phyloP scores from a whole-genome alignment of 2,329 filamentous ascomycete genomes.

The Paraphaeosphaeria sporulosa region DNA sequence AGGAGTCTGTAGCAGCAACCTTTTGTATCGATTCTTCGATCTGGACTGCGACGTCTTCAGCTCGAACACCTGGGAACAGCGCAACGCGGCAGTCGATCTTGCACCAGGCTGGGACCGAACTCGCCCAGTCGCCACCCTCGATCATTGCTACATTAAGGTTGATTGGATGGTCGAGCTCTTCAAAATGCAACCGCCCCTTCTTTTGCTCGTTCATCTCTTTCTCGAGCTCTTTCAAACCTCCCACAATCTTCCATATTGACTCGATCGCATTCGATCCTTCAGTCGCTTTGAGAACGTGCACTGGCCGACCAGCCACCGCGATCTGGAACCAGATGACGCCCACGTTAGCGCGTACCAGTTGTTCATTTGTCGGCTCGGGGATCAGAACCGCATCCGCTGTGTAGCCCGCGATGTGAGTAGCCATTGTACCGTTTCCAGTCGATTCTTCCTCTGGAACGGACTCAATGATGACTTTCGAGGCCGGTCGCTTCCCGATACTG shows the following conservation, averaged over 20 bases:
- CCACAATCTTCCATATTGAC: conserved; percentile 25
- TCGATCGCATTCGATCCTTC: conserved; percentile 29
- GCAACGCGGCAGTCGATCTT: conserved; percentile 31
- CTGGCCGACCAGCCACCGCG: conserved; percentile 26
- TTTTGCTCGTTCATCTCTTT: conserved; percentile 28
- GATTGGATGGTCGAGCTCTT: conserved; percentile 24
- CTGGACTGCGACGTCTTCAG: conserved; percentile 24
- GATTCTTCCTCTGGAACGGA: conserved; percentile 31
- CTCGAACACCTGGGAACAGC: conserved; percentile 27
- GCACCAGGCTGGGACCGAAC: conserved; percentile 31
- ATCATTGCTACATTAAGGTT: conserved; percentile 32
- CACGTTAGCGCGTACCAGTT: conserved; percentile 30
- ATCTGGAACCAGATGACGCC: conserved; percentile 33
- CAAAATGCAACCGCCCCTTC: conserved; percentile 24
- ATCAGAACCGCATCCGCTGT: conserved; percentile 28
- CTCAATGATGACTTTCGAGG: conserved; percentile 28
- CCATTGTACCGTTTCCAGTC: conserved; percentile 30
- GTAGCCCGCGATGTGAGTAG: conserved; percentile 27
- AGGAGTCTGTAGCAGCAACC: conserved; percentile 19
- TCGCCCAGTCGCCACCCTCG: conserved; percentile 31
- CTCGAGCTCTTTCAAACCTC: conserved; percentile 25
- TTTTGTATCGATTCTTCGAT: conserved; percentile 23
- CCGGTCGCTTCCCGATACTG: conserved; percentile 28
- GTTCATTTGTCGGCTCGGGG: conserved; percentile 28
- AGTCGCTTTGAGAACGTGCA: conserved; percentile 27